A percentile compares a stretch with the other conserved stretches of the same genome.
Evolutionary conservation across 2,329 filamentous ascomycete genomes (phyloP).

Genomic region (Geosmithia putterillii): DNA sequence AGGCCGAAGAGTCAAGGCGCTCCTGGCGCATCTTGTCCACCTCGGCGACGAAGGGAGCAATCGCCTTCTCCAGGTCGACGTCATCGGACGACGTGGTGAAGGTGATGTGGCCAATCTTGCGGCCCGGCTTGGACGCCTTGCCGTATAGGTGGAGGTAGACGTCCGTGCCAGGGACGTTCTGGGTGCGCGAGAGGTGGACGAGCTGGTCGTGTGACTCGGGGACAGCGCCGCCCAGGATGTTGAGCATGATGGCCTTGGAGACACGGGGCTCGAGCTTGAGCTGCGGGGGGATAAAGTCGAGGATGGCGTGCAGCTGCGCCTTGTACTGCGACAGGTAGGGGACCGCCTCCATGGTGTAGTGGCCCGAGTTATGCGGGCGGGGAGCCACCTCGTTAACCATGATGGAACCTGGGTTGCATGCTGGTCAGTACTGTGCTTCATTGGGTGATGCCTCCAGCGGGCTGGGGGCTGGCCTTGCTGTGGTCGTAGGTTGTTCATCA

Average conservation of each 20-base stretch:
- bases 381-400: slow-evolving; percentile 66
- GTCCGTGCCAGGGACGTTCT: slow-evolving; percentile 32
- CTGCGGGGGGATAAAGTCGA: slow-evolving; percentile 48
- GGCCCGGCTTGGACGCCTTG: slow-evolving; percentile 73
- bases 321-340: slow-evolving; percentile 82
- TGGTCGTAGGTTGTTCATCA: too few relatives aligned
- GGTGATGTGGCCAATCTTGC: slow-evolving; percentile 94
- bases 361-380: slow-evolving; percentile 69
- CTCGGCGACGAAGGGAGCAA: slow-evolving; percentile 56
- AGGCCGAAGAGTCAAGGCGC: slow-evolving; percentile 28
- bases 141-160: slow-evolving; percentile 76
- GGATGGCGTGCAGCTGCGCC: slow-evolving; percentile 75
- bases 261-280: slow-evolving; percentile 44
- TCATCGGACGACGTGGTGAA: slow-evolving; percentile 55
- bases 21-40: slow-evolving; percentile 48
- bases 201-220: slow-evolving; percentile 48
- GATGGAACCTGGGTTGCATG: slow-evolving; percentile 26
- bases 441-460: too few relatives aligned
- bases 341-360: slow-evolving; percentile 90
- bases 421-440: neutral
- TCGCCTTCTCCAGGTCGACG: slow-evolving; percentile 44
- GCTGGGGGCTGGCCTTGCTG: too few relatives aligned
- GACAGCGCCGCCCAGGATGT: slow-evolving; percentile 61
- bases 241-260: slow-evolving; percentile 62
- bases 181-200: slow-evolving; percentile 25